Percentiles rank a stretch among this genome's conserved stretches.
Conservation (phyloP, 31 red algal genomes). For the Endocladia muricata region DNA sequence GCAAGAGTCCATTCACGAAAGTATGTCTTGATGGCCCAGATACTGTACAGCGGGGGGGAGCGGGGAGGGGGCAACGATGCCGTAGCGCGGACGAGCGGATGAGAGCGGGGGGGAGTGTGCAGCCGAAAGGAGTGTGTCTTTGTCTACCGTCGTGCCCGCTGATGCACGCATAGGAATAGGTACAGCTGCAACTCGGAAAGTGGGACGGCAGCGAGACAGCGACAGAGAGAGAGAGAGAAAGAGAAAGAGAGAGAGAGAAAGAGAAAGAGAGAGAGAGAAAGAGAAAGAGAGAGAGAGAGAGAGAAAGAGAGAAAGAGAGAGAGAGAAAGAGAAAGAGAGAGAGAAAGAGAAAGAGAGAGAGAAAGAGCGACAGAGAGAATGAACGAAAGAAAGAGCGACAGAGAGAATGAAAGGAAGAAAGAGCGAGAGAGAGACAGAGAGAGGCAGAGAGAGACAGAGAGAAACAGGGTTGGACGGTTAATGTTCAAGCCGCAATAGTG, state of each 20-base stretch:
- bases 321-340: background rate
- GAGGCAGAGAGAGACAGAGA: background rate
- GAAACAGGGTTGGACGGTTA: background rate
- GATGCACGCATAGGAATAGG: too few relatives aligned
- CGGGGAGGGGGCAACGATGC: too few relatives aligned
- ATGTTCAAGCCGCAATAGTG: background rate
- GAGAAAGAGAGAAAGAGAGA: background rate
- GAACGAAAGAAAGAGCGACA: background rate
- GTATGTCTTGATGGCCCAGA: too few relatives aligned
- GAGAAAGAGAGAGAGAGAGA: background rate
- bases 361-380: background rate
- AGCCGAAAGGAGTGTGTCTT: too few relatives aligned
- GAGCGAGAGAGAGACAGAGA: too few relatives aligned
- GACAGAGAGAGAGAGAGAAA: background rate
- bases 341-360: background rate
- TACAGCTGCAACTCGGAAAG: too few relatives aligned
- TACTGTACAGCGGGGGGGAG: too few relatives aligned
- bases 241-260: background rate
- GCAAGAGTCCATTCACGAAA: too few relatives aligned
- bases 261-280: background rate
- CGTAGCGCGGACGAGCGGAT: too few relatives aligned
- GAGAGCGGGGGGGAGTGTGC: too few relatives aligned
- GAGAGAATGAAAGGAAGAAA: background rate
- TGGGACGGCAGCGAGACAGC: background rate
- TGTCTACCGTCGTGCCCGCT: too few relatives aligned